These are phyloP conservation scores for Mycena sp. DNA, from an alignment of 1,284 basidiomycete species.

Conservation along the genomic window DNA sequence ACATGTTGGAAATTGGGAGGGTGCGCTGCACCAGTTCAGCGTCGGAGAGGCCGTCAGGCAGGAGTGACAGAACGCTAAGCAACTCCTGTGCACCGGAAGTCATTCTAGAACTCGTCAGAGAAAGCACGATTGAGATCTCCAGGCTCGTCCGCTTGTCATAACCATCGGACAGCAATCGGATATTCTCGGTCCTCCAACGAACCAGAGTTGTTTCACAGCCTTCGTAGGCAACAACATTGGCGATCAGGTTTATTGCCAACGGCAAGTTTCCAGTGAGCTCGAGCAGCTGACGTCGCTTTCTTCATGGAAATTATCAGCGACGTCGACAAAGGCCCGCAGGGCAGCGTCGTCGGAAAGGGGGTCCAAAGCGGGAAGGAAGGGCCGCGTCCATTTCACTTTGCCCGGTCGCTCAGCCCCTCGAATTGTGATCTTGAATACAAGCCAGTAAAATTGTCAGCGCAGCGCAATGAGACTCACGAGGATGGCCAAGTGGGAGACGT, in stretches of 20 bases:
- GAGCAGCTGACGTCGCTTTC: not conserved
- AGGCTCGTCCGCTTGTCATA: constrained; percentile 2
- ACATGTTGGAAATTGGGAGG: not conserved
- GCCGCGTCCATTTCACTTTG: constrained; percentile 34
- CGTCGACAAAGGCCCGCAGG: constrained; percentile 33
- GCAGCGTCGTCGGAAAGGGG: constrained; percentile 37
- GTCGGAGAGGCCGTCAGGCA: constrained; percentile 13
- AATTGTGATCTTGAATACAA: constrained; percentile 31
- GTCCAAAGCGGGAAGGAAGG: constrained; percentile 34
- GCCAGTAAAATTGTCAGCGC: too few species aligned
- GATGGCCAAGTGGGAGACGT: constrained; percentile 31
- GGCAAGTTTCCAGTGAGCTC: constrained; percentile 7
- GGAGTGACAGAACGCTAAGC: constrained; percentile 4
- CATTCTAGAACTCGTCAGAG: not conserved
- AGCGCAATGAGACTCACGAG: constrained; percentile 26
- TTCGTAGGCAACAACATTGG: not conserved
- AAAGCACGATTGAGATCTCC: constrained; percentile 13
- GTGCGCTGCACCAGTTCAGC: not conserved
- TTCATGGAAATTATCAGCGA: constrained; percentile 14
- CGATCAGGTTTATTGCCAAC: constrained; percentile 10
- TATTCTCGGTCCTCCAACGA: not conserved
- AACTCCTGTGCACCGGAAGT: not conserved
- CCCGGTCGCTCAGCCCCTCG: constrained; percentile 41
- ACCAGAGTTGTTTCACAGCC: not conserved
- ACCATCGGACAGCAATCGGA: constrained; percentile 9